Base-by-base conservation (phyloP, 352 stramenopile genomes). In the Phytophthora foliorum region DNA sequence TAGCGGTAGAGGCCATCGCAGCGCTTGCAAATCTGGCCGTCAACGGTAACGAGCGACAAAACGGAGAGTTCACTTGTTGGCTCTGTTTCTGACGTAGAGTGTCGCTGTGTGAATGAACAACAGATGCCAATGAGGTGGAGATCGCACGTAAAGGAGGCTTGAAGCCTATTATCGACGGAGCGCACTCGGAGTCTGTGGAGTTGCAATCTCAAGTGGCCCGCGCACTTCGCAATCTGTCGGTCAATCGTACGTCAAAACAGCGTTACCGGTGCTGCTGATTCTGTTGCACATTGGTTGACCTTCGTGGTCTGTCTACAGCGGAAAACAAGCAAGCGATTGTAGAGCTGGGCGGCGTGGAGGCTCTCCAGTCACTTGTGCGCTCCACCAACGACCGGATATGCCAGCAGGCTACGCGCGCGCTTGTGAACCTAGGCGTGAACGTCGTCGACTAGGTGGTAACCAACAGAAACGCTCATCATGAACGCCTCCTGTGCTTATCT, bases 11-110 rank as follows among this genome's bases (percentile, higher is more conserved):
- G 66, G 94, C 95, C 32, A 93, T 98, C 45, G 95, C 95, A n/a
- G 95, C 95, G 21, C 77, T 98, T 21, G 95, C 95, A 53, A 98
- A 98, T 70, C 72, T 98, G 34, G 95, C 95, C 13, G 95, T 98
- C 17, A 98, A 98, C 58, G 94, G 89, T 97, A 70, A 48, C 25
- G 25, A 56, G 5, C 10, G 3, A 22, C 21, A 19, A 5, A 1
- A 44, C 13, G 42, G 10, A 50, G 13, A 31, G 22, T 8, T 29
- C 25, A 3, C 6, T n/a, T 38, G 0, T 21, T 50, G 21, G 22
- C 22, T 46, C 9, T 31, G 14, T 51, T 57, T 39, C 22, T 64
- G 13, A 59, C 46, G 42, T 48, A 8, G 21, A 17, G 4, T 66
- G 11, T 9, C 34, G 31, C 25, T 54, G 17, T 52, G 8, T 57